Evolutionary conservation across 2,329 filamentous ascomycete species (phyloP), one percentile per base, ranked within the genome.

Genomic region (Huntiella abstrusa): DNA sequence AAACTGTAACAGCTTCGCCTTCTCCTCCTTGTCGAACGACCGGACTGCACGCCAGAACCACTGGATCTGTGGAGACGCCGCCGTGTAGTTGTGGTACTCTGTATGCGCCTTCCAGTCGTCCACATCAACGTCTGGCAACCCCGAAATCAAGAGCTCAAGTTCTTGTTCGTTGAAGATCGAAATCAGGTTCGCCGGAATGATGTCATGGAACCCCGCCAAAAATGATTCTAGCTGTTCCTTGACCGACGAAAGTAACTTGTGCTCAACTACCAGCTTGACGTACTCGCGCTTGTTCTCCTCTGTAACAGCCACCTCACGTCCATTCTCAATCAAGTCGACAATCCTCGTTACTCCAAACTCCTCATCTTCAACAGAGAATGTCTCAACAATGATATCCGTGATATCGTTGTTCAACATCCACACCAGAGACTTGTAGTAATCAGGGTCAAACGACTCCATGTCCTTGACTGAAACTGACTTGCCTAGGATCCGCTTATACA

Each of bases 361-460:
- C 55, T 96, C 87, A 50, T 91, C 82, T 59, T 95, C 87, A 22
- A 93, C 77, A 8, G 87, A 91, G 60, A 98, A 96, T 1, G 84
- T 93, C 64, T 98, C 88, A 2, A 84, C 91, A 55, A 96, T 91
- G 57, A 96, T 86, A 57, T 96, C 91, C 4, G 87, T 94, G 55
- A 98, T 98, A 58, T 98, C 88, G 56, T 98, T 96, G 59, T 94
- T 84, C 49, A 96, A 70, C 78, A 98, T 96, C 92, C 92, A 98
- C 51, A 91, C 77, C 16, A 98, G 72, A 11, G 88, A 96, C 62
- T 96, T 98, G 75, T 96, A 95, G 66, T 98, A 98, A 57, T 98
- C 88, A 3, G 93, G 79, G 60, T 98, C 91, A 51, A 98, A 82
- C 16, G 87, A 95, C 62, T 98, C 91, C 86, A 98, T 96, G 57